Evolutionary conservation across 1,139 yeast species (phyloP).

Genomic region (Taphrina wiesneri): DNA sequence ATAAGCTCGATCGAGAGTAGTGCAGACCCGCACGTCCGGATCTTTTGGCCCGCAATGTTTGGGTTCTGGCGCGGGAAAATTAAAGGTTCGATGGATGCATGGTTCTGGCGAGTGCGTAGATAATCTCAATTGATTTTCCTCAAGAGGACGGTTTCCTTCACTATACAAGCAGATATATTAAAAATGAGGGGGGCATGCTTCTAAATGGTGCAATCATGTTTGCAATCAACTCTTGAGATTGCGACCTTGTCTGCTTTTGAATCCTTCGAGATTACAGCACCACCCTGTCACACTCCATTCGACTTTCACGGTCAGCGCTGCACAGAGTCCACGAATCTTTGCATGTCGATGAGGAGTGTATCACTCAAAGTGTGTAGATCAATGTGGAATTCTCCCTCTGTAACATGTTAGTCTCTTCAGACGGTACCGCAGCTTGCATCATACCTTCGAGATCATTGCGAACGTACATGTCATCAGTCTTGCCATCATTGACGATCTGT

Average conservation of each 20-base stretch:
- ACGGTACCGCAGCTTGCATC: background rate
- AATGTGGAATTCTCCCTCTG: slow-evolving; percentile 93
- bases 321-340: slow-evolving; percentile 61
- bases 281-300: background rate
- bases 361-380: slow-evolving; percentile 94
- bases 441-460: slow-evolving; percentile 79
- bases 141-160: background rate
- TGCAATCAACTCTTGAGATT: background rate
- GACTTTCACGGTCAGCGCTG: slow-evolving; percentile 5
- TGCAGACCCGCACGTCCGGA: background rate
- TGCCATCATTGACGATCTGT: slow-evolving; percentile 96
- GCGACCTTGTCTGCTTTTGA: background rate
- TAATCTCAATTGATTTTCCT: background rate
- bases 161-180: background rate
- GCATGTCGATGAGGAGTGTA: slow-evolving; percentile 81
- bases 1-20: slow-evolving; percentile 1
- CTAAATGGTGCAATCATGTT: background rate
- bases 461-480: slow-evolving; percentile 92
- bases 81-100: background rate
- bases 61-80: background rate
- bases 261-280: background rate
- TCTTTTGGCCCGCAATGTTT: background rate
- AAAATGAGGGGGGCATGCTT: background rate
- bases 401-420: background rate
- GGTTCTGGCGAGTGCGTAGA: background rate